Evolutionary conservation across 306 rosid genomes (phyloP).

Genomic region (Cucumis cinereus): DNA sequence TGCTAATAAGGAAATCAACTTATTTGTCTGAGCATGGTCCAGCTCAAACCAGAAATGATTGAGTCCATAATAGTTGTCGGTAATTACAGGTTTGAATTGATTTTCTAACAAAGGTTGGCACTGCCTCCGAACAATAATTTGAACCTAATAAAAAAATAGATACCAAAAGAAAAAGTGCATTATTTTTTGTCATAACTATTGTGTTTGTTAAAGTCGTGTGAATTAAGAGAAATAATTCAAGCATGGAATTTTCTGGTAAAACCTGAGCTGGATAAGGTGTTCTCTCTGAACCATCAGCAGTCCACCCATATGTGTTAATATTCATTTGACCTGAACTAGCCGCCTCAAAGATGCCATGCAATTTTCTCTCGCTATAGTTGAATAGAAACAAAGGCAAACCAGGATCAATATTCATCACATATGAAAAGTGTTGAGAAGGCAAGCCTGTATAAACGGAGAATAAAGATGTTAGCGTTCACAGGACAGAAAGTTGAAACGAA

Average conservation of each 20-base stretch:
- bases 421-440: constrained; percentile 51
- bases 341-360: constrained; percentile 84
- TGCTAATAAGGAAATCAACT: constrained; percentile 29
- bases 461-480: constrained; percentile 15
- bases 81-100: constrained; percentile 41
- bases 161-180: neutral
- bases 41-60: constrained; percentile 76
- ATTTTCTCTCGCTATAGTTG: constrained; percentile 61
- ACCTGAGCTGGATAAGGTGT: constrained; percentile 90
- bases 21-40: constrained; percentile 53
- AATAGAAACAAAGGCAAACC: constrained; percentile 81
- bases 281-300: constrained; percentile 39
- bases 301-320: constrained; percentile 83
- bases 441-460: constrained; percentile 39
- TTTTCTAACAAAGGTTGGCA: constrained; percentile 58
- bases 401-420: constrained; percentile 61
- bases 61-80: constrained; percentile 37
- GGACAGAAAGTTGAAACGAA: neutral
- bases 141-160: constrained; percentile 31
- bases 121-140: constrained; percentile 31
- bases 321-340: constrained; percentile 53
- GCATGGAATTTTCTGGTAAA: neutral
- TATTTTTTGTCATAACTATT: neutral
- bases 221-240: constrained; percentile 1
- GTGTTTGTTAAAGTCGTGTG: neutral